Evolutionary conservation across 495 filamentous ascomycete species (phyloP), one percentile per base, ranked within the genome.

Genomic region (Cercophora scortea): DNA sequence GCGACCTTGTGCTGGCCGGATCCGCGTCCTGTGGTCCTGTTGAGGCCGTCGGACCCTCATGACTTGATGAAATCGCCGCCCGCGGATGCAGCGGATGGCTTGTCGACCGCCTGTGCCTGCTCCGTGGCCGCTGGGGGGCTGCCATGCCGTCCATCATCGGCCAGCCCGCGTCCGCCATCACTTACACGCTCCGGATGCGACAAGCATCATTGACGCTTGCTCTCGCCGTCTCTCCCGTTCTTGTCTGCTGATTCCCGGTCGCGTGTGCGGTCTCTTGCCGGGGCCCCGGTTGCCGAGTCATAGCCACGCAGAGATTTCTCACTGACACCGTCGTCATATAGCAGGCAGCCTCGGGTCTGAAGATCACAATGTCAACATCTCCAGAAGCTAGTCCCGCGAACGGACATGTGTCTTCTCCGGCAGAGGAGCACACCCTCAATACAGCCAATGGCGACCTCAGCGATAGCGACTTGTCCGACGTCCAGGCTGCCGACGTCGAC

Each of bases 341-440:
- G 73, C 66, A 70, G 68, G 68, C 68, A 65, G 65, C 65, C 65
- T 62, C 53, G 58, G 61, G 57, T 61, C 50, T 56, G 57, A 55
- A 56, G 34, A 59, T 67, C 66, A 68, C 65, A 50, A 77, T 77
- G 74, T 76, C 73, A 61, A 71, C 72, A 66, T 75, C 74, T 52
- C 66, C 70, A 51, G 71, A 73, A 56, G 60, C 63, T 43, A 68
- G 70, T 61, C 69, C 71, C 51, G 60, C 69, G 55, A 71, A 75
- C 52, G 72, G 71, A 48, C 69, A 69, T 44, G 48, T 49, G 34
- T 71, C 65, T 47, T 61, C 69, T 8, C 56, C 61, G 52, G 53
- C 52, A 32, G 55, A 66, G 39, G 60, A 63, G 15, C 43, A 52
- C 42, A 63, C 54, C 47, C 49, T 62, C 41, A 39, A 60, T 34